Evolutionary conservation across 176 grass and related monocot species (phyloP).

Genomic region (Avena atlantica): DNA sequence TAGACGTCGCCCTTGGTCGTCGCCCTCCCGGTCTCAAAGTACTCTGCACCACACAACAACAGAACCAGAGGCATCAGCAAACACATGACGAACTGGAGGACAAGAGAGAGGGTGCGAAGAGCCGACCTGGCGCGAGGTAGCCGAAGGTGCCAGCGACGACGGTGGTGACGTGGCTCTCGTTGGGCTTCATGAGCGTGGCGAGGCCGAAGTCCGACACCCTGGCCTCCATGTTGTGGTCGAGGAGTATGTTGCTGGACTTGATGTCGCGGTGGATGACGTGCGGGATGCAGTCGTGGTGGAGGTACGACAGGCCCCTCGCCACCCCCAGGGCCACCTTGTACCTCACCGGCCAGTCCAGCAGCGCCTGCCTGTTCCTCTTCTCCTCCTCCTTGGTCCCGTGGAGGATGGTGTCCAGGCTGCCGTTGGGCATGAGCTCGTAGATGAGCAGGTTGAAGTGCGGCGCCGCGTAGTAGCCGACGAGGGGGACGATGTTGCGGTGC

Average conservation of each 20-base stretch:
- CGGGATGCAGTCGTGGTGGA: conserved; percentile 83
- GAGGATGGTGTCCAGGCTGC: conserved; percentile 71
- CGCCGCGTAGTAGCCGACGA: conserved; percentile 74
- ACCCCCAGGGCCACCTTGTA: conserved; percentile 63
- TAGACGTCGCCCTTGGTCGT: conserved; percentile 89
- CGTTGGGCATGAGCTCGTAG: conserved; percentile 88
- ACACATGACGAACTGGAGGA: not conserved
- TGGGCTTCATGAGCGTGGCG: conserved; percentile 67
- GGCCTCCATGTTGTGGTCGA: conserved; percentile 77
- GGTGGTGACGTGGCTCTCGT: conserved; percentile 76
- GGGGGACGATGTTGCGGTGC: conserved; percentile 73
- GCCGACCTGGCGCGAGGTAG: conserved; percentile 72
- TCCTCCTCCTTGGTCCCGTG: conserved; percentile 52
- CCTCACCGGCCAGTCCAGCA: conserved; percentile 54
- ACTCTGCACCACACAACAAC: conserved; percentile 49
- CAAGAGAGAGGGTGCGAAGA: too few species aligned
- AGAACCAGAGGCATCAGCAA: not conserved
- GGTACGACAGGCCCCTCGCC: conserved; percentile 68
- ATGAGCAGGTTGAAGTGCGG: conserved; percentile 85
- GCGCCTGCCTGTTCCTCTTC: conserved; percentile 5
- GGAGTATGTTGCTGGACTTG: conserved; percentile 90
- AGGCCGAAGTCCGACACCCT: conserved; percentile 84
- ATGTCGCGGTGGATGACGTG: conserved; percentile 87
- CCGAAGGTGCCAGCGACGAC: conserved; percentile 76
- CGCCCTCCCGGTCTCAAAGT: conserved; percentile 81